A percentile compares a stretch with the other conserved stretches of the same genome.
Evolutionary conservation across 805 yeast species (phyloP).

Genomic region (Hanseniaspora jakobsenii): DNA sequence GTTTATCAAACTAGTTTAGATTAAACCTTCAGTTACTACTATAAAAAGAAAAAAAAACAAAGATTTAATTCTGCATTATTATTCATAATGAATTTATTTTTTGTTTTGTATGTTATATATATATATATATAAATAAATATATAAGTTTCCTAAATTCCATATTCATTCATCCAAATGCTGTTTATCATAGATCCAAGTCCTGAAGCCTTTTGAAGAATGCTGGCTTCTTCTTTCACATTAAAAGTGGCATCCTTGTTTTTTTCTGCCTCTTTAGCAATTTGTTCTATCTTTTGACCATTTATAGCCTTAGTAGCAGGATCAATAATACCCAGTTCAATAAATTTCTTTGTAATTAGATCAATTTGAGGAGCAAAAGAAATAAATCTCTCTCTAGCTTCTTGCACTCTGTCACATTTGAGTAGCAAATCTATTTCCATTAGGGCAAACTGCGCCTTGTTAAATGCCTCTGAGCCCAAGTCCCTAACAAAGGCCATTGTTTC

Average conservation of each 20-base stretch:
- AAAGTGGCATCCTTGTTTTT: background rate
- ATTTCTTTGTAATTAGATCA: background rate
- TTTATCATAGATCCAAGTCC: constrained; percentile 1
- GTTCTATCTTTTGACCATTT: constrained; percentile 1
- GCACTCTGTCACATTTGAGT: background rate
- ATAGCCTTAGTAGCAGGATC: constrained; percentile 6
- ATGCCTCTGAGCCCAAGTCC: constrained; percentile 7
- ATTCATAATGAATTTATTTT: background rate
- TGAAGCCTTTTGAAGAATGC: constrained; percentile 1
- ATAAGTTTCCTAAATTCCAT: background rate
- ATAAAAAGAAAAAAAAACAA: too few relatives aligned
- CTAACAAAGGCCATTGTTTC: constrained; percentile 6
- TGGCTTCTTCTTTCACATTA: constrained; percentile 1
- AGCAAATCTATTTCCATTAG: constrained; percentile 12
- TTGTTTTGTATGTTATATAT: background rate
- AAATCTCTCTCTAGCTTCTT: constrained; percentile 8
- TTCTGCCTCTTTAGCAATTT: background rate
- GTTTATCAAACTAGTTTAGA: too few relatives aligned
- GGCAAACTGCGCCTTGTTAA: constrained; percentile 3
- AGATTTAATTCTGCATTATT: too few relatives aligned
- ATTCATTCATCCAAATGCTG: constrained; percentile 6
- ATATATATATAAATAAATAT: background rate
- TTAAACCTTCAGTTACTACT: too few relatives aligned
- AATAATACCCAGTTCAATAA: constrained; percentile 6
- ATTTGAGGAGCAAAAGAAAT: constrained; percentile 2